These are phyloP conservation scores for Carallia pectinifolia DNA, from an alignment of 345 rosid species.

Conservation along the genomic window DNA sequence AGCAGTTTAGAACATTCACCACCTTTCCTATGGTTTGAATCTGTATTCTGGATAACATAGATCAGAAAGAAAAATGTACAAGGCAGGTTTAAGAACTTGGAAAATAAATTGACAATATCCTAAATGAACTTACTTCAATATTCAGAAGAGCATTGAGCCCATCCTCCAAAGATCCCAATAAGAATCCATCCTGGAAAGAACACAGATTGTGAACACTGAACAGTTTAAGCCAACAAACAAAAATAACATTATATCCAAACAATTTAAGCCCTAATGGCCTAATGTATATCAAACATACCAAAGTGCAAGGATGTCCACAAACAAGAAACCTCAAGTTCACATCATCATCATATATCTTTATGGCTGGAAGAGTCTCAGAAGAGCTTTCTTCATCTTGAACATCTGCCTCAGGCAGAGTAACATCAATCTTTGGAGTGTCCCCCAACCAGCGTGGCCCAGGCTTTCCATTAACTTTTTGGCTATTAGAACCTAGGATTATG, in stretches of 20 bases:
- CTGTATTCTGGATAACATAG: no score
- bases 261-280: background rate
- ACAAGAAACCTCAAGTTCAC: conserved; percentile 82
- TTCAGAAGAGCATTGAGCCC: conserved; percentile 91
- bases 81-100: background rate
- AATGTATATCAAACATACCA: conserved; percentile 48
- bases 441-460: conserved; percentile 76
- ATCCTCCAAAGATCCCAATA: conserved; percentile 75
- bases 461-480: conserved; percentile 45
- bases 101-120: background rate
- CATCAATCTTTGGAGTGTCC: conserved; percentile 82
- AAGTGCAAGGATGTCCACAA: conserved; percentile 63
- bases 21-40: no score
- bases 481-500: conserved; percentile 34
- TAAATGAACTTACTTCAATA: conserved; percentile 71
- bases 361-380: conserved; percentile 67
- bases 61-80: no score
- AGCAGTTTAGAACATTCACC: no score
- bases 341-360: conserved; percentile 92
- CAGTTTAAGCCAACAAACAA: no score
- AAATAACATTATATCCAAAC: background rate
- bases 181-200: conserved; percentile 58
- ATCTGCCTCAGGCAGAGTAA: conserved; percentile 56
- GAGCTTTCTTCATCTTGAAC: conserved; percentile 70
- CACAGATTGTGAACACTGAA: conserved; percentile 18